A percentile compares a stretch with the other conserved stretches of the same genome.
These are phyloP conservation scores for Rubroshorea leprosula DNA, from an alignment of 345 rosid species.

Conservation along the genomic window DNA sequence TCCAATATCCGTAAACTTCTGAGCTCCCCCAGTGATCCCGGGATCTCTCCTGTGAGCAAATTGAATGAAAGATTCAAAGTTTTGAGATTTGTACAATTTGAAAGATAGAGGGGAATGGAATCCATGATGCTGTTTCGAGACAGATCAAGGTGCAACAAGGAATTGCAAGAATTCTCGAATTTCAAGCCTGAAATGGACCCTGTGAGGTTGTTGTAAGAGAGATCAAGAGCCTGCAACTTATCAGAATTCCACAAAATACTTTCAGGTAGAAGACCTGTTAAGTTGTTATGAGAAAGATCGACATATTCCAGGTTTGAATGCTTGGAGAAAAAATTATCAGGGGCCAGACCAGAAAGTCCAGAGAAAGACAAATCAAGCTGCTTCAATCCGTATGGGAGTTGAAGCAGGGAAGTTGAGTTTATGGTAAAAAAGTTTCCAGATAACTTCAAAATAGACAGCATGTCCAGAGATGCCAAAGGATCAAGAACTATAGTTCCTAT, in stretches of 20 bases:
- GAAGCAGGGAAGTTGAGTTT: slow-evolving; percentile 68
- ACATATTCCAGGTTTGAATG: slow-evolving; percentile 48
- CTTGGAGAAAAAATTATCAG: slow-evolving; percentile 52
- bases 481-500: slow-evolving; percentile 52
- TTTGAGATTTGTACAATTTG: slow-evolving; percentile 74
- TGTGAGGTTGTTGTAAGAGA: slow-evolving; percentile 78
- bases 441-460: slow-evolving; percentile 55
- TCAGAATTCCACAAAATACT: slow-evolving; percentile 43
- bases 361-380: slow-evolving; percentile 61
- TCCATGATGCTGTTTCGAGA: slow-evolving; percentile 56
- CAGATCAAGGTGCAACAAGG: slow-evolving; percentile 59
- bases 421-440: slow-evolving; percentile 48
- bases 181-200: slow-evolving; percentile 66
- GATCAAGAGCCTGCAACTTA: slow-evolving; percentile 66
- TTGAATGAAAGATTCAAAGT: slow-evolving; percentile 57
- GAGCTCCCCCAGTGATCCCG: slow-evolving; percentile 50
- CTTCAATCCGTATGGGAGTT: slow-evolving; percentile 58
- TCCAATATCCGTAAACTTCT: slow-evolving; percentile 57
- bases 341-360: slow-evolving; percentile 59
- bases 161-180: slow-evolving; percentile 51
- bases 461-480: slow-evolving; percentile 49
- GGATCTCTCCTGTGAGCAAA: slow-evolving; percentile 61
- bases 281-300: slow-evolving; percentile 56
- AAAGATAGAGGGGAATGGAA: slow-evolving; percentile 52
- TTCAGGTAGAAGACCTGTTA: slow-evolving; percentile 59